Percentiles rank a stretch among this genome's conserved stretches.
phyloP scores from a whole-genome alignment of 1,284 basidiomycete species.

The Hymenochaete sp. region DNA sequence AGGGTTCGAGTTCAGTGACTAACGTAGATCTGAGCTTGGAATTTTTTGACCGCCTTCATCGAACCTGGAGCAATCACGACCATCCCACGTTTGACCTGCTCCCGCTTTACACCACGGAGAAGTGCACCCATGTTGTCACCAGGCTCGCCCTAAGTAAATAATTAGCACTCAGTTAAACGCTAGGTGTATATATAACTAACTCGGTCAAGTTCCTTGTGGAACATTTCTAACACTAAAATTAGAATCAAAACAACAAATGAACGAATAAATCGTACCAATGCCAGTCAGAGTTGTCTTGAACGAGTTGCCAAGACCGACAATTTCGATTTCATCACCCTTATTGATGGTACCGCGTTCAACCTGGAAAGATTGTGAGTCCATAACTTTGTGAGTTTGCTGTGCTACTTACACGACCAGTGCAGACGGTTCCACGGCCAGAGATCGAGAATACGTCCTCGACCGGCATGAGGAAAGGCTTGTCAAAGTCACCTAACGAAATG shows the following conservation, averaged over 20 bases:
- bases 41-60: conserved; percentile 94
- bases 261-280: conserved; percentile 54
- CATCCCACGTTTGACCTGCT: conserved; percentile 91
- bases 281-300: conserved; percentile 95
- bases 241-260: conserved; percentile 3
- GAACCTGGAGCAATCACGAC: conserved; percentile 85
- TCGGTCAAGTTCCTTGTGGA: conserved; percentile 98
- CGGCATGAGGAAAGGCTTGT: conserved; percentile 96
- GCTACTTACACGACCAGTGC: conserved; percentile 74
- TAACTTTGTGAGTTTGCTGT: not conserved
- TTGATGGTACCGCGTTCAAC: conserved; percentile 90
- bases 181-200: conserved; percentile 36
- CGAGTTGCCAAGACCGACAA: conserved; percentile 78
- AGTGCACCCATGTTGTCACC: conserved; percentile 99
- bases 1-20: conserved; percentile 23
- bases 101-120: conserved; percentile 95
- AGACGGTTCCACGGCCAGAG: conserved; percentile 96
- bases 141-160: conserved; percentile 68
- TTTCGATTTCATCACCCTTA: conserved; percentile 93
- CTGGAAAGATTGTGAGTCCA: conserved; percentile 29
- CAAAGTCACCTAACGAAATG: conserved; percentile 84
- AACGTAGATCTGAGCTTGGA: conserved; percentile 87
- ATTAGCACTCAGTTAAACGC: too few relatives aligned
- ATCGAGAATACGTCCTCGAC: conserved; percentile 99
- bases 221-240: conserved; percentile 68